These are phyloP conservation scores for Silybum marianum DNA, from an alignment of 129 eudicot species.

Conservation along the genomic window DNA sequence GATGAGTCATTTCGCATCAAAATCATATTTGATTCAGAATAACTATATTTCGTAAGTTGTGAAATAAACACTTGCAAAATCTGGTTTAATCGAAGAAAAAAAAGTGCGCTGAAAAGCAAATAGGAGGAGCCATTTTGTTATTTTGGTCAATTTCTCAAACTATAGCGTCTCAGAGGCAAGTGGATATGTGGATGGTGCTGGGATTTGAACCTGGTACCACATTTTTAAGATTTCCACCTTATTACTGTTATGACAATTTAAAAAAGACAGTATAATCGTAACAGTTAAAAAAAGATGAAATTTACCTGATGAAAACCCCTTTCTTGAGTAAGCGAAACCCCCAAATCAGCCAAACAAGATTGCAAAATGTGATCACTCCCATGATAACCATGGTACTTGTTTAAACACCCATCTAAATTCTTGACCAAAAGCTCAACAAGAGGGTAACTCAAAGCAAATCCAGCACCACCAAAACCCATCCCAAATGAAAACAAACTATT, in stretches of 20 bases:
- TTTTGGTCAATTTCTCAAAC: too few relatives aligned
- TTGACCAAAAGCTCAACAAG: conserved; percentile 60
- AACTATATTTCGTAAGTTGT: too few relatives aligned
- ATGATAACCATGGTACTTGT: conserved; percentile 45
- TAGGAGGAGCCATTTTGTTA: too few relatives aligned
- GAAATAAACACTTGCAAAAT: too few relatives aligned
- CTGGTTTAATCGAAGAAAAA: too few relatives aligned
- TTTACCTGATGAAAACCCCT: conserved; percentile 95
- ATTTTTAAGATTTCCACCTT: too few relatives aligned
- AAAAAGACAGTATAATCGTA: not conserved
- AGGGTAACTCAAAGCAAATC: conserved; percentile 76
- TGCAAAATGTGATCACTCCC: conserved; percentile 63
- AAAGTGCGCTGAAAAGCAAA: too few relatives aligned
- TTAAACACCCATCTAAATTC: conserved; percentile 56
- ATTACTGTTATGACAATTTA: not conserved
- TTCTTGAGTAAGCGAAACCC: conserved; percentile 76
- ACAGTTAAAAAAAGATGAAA: conserved; percentile 24
- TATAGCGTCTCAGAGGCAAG: too few relatives aligned
- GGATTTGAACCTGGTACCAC: not conserved
- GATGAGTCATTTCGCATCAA: too few relatives aligned
- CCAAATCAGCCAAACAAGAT: conserved; percentile 80
- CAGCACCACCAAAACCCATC: conserved; percentile 89
- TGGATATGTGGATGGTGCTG: not conserved
- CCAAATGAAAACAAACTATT: conserved; percentile 44
- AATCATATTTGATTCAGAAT: too few relatives aligned